phyloP scores from a whole-genome alignment of 2,329 filamentous ascomycete genomes.

The Corinectria fuckeliana region DNA sequence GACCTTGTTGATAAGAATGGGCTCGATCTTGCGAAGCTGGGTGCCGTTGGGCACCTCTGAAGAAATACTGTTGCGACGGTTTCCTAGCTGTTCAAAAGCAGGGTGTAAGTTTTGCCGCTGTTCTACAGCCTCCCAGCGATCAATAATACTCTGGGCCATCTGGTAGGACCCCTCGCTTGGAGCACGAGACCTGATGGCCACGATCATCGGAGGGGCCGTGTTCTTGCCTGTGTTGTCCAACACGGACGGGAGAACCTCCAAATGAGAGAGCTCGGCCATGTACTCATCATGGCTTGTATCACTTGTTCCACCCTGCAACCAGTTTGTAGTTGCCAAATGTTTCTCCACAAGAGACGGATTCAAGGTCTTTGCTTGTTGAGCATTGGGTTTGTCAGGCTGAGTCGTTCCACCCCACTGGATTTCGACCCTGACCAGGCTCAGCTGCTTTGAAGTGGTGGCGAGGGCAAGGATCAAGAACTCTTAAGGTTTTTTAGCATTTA shows the following conservation, averaged over 20 bases:
- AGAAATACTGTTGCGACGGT: slow-evolving; percentile 61
- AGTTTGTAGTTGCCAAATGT: slow-evolving; percentile 64
- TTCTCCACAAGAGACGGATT: slow-evolving; percentile 61
- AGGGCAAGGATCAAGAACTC: slow-evolving; percentile 68
- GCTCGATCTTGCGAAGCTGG: slow-evolving; percentile 68
- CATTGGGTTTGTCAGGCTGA: slow-evolving; percentile 61
- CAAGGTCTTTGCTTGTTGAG: slow-evolving; percentile 53
- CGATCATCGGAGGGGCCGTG: slow-evolving; percentile 64
- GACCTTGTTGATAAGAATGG: slow-evolving; percentile 74
- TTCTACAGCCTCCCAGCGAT: slow-evolving; percentile 82
- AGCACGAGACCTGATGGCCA: slow-evolving; percentile 74
- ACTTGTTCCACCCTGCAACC: slow-evolving; percentile 56
- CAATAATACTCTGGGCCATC: slow-evolving; percentile 75
- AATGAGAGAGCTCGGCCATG: slow-evolving; percentile 71
- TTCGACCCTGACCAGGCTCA: slow-evolving; percentile 75
- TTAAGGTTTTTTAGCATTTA: slow-evolving; percentile 41
- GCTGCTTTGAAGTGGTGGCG: slow-evolving; percentile 72
- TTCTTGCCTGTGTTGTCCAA: slow-evolving; percentile 65
- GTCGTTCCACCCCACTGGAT: slow-evolving; percentile 70
- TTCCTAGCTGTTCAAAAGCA: slow-evolving; percentile 77
- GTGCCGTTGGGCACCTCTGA: slow-evolving; percentile 43
- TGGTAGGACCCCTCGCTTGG: slow-evolving; percentile 62
- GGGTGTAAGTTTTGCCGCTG: slow-evolving; percentile 71
- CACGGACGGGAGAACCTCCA: slow-evolving; percentile 75
- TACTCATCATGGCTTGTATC: slow-evolving; percentile 55